Conservation (phyloP, 257 asterid genomes). For the Haberlea rhodopensis region DNA sequence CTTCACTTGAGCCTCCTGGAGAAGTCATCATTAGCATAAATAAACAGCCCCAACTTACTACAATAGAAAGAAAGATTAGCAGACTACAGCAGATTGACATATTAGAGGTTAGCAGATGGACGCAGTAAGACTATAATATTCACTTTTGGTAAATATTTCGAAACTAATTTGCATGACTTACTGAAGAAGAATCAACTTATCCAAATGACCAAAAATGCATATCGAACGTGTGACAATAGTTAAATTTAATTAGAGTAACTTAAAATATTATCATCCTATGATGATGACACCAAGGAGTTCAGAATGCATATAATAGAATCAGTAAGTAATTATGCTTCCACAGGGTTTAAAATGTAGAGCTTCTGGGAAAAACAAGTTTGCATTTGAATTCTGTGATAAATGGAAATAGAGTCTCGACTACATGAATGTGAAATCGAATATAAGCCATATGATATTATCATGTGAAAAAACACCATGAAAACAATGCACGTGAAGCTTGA, state of each 20-base stretch:
- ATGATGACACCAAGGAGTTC: background rate
- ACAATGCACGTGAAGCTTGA: background rate
- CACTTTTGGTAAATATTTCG: slow-evolving; percentile 1
- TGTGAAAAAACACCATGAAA: background rate
- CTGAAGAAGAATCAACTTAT: slow-evolving; percentile 12
- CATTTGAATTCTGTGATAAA: too few relatives aligned
- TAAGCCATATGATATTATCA: background rate
- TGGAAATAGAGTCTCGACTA: background rate
- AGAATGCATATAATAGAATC: slow-evolving; percentile 1
- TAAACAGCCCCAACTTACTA: background rate
- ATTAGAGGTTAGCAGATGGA: background rate
- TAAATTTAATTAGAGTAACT: background rate
- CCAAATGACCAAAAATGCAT: too few relatives aligned
- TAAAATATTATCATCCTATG: background rate
- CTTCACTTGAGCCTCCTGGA: slow-evolving; percentile 84
- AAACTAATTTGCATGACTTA: slow-evolving; percentile 1
- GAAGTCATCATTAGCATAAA: slow-evolving; percentile 17
- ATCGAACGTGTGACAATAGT: background rate
- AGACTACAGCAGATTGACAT: slow-evolving; percentile 8
- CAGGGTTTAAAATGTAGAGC: background rate
- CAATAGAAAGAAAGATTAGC: slow-evolving; percentile 7
- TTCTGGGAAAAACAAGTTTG: background rate
- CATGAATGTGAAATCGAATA: background rate
- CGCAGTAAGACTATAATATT: background rate
- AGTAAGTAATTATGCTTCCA: background rate